phyloP scores from a whole-genome alignment of 2,329 filamentous ascomycete genomes.

The Diaporthe citrichinensis region DNA sequence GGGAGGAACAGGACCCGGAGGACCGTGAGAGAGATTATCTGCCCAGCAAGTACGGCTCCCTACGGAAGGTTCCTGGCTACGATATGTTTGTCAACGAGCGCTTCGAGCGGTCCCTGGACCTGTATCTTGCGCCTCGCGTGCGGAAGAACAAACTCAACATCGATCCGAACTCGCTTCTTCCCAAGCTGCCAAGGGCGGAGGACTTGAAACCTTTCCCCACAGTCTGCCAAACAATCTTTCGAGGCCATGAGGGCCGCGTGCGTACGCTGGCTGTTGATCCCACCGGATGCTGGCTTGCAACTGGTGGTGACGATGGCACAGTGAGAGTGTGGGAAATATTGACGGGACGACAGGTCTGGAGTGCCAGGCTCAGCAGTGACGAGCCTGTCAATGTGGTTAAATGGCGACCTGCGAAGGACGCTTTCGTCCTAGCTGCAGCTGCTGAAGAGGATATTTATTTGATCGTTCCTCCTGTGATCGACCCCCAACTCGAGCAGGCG shows the following conservation, averaged over 20 bases:
- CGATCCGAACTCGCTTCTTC: conserved; percentile 91
- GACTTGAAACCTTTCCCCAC: conserved; percentile 97
- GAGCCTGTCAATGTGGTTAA: conserved; percentile 87
- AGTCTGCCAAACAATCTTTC: conserved; percentile 87
- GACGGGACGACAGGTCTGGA: conserved; percentile 91
- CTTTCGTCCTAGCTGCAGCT: conserved; percentile 85
- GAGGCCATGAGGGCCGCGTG: conserved; percentile 90
- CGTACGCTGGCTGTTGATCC: conserved; percentile 89
- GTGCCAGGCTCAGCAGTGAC: conserved; percentile 81
- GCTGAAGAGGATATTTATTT: conserved; percentile 89
- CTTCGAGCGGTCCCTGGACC: conserved; percentile 94
- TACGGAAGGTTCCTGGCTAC: conserved; percentile 94
- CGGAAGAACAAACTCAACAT: conserved; percentile 96
- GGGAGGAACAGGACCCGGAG: conserved; percentile 90
- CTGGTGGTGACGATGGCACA: conserved; percentile 93
- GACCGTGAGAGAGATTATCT: conserved; percentile 92
- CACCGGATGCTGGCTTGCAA: conserved; percentile 87
- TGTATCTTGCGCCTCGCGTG: conserved; percentile 94
- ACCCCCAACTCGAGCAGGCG: conserved; percentile 79
- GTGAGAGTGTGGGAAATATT: conserved; percentile 91
- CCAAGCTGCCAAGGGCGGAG: conserved; percentile 92
- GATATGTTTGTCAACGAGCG: conserved; percentile 92
- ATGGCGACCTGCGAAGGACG: conserved; percentile 89
- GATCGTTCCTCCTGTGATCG: conserved; percentile 80
- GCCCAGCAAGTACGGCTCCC: conserved; percentile 83